Evolutionary conservation across 805 yeast genomes (phyloP).

Genomic region (Ogataea pignaliae): DNA sequence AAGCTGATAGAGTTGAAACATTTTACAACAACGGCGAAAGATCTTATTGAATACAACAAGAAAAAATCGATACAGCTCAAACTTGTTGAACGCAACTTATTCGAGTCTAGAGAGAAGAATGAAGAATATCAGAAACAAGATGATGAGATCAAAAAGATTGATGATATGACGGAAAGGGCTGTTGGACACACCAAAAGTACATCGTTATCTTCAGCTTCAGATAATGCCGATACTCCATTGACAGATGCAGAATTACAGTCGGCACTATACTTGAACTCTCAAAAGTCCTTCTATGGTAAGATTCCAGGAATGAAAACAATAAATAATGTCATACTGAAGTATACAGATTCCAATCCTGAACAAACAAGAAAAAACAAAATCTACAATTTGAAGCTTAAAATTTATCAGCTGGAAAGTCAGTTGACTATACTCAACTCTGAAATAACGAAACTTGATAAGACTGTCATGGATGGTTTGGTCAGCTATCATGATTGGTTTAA

Average conservation of each 20-base stretch:
- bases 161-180: conserved; percentile 24
- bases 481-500: conserved; percentile 32
- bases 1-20: conserved; percentile 31
- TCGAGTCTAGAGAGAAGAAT: conserved; percentile 20
- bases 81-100: conserved; percentile 24
- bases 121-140: conserved; percentile 28
- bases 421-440: conserved; percentile 23
- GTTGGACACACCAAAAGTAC: conserved; percentile 11
- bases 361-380: conserved; percentile 29
- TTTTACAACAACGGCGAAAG: conserved; percentile 28
- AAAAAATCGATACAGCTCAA: conserved; percentile 30
- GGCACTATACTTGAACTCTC: conserved; percentile 25
- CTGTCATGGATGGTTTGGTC: conserved; percentile 22
- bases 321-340: conserved; percentile 30
- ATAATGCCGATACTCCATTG: conserved; percentile 22
- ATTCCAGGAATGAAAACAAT: conserved; percentile 33
- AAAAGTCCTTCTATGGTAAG: conserved; percentile 27
- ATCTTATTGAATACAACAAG: conserved; percentile 30
- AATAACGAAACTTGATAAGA: conserved; percentile 19
- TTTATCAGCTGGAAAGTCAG: conserved; percentile 31
- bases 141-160: conserved; percentile 28
- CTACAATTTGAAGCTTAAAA: conserved; percentile 25
- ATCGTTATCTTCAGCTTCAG: neutral
- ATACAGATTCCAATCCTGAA: conserved; percentile 33
- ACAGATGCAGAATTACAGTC: conserved; percentile 31